Conservation (phyloP, 2,329 filamentous ascomycete genomes). For the Chaetomiaceae sp. region DNA sequence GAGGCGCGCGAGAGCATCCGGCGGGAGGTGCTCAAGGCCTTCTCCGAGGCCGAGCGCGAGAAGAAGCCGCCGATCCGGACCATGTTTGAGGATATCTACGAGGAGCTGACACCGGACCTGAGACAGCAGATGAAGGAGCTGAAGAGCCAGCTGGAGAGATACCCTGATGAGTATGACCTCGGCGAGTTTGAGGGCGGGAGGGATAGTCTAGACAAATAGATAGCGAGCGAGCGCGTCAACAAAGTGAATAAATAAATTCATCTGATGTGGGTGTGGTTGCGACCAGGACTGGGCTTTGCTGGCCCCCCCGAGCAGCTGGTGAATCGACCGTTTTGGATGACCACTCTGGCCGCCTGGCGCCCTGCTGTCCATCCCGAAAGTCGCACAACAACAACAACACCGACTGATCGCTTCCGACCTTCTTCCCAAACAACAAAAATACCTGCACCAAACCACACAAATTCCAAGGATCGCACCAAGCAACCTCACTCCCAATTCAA, state of each 20-base stretch:
- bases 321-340: too few relatives aligned
- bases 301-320: too few relatives aligned
- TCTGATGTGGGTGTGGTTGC: background rate
- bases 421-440: too few relatives aligned
- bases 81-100: slow-evolving; percentile 88
- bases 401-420: too few relatives aligned
- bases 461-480: too few relatives aligned
- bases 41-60: slow-evolving; percentile 75
- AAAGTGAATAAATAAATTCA: background rate
- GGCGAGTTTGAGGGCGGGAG: slow-evolving; percentile 31
- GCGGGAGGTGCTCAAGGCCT: slow-evolving; percentile 70
- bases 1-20: slow-evolving; percentile 33
- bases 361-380: too few relatives aligned
- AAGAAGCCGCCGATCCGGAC: slow-evolving; percentile 68
- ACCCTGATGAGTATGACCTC: slow-evolving; percentile 85
- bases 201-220: slow-evolving; percentile 27
- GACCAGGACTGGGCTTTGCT: too few relatives aligned
- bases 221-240: slow-evolving; percentile 5
- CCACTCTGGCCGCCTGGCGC: too few relatives aligned
- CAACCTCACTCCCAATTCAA: too few relatives aligned
- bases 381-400: too few relatives aligned
- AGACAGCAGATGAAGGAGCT: slow-evolving; percentile 70
- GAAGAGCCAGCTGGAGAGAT: slow-evolving; percentile 71
- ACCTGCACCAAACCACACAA: background rate
- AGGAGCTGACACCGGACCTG: slow-evolving; percentile 61